Base-by-base conservation (phyloP, 2,329 filamentous ascomycete genomes). In the Trichoderma koningii region DNA sequence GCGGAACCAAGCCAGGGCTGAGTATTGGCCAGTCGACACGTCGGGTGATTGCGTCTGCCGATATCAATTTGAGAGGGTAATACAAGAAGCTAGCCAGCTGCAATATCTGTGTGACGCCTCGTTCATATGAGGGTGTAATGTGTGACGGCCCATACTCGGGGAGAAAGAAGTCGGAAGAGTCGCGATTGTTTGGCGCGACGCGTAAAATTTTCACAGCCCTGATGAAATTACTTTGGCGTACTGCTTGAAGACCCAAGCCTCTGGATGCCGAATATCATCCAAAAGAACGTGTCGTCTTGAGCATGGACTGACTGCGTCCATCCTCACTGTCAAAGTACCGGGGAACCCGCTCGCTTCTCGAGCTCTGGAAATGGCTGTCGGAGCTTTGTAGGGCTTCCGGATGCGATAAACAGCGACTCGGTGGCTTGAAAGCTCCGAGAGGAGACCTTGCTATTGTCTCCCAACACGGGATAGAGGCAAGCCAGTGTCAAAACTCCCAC, bases 341-440 rank as follows among this genome's bases (percentile, higher is more conserved):
- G 34, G n/a, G n/a, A n/a, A 26, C 17, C 55, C 28, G 42, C n/a
- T 19, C 17, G 19, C 19, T 28, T 59, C 15, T 30, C 15, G 19
- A 60, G 56, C 28, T 59, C 30, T 19, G 26, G 15, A 34, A 50
- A n/a, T 19, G 30, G 30, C 38, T 5, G 3, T 41, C 47, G 14
- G 44, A 15, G 23, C 45, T 28, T 60, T 17, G 34, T 21, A 61
- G 15, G 10, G 21, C 45, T 7, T 51, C 14, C 59, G 48, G 23
- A 62, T 53, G 59, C 59, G 48, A 52, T 30, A 45, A 52, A 41
- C 45, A 45, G 59, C 23, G n/a, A 44, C 26, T 30, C n/a, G 41
- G 57, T 61, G 57, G 57, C 57, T 34, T 21, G 30, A 52, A 62
- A 21, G 59, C 48, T 53, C 59, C 59, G 59, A 53, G 26, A 23